phyloP scores from a whole-genome alignment of 2,329 filamentous ascomycete genomes.

The Neophaeococcomyces aloes region DNA sequence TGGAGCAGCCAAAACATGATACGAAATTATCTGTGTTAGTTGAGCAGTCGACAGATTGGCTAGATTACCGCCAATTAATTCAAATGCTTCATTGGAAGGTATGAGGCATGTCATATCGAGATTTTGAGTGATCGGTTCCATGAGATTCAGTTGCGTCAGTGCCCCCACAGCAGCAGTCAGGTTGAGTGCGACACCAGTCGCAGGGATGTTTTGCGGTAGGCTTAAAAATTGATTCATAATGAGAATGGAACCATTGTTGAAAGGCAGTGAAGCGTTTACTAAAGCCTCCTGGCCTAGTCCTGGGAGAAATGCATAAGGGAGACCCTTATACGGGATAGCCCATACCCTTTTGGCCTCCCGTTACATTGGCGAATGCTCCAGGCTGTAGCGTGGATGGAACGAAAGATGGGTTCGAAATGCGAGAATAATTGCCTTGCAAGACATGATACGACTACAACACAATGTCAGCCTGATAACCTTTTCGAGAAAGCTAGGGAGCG shows the following conservation, averaged over 20 bases:
- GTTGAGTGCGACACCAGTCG: slow-evolving; percentile 34
- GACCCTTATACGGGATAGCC: too few relatives aligned
- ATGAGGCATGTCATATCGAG: slow-evolving; percentile 54
- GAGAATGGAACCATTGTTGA: slow-evolving; percentile 42
- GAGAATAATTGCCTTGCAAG: slow-evolving; percentile 41
- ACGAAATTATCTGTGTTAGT: slow-evolving; percentile 46
- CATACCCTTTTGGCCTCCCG: slow-evolving; percentile 48
- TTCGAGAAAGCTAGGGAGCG: background rate
- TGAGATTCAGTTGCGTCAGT: slow-evolving; percentile 31
- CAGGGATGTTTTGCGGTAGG: slow-evolving; percentile 35
- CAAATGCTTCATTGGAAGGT: slow-evolving; percentile 52
- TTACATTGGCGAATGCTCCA: slow-evolving; percentile 45
- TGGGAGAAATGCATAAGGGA: slow-evolving; percentile 39
- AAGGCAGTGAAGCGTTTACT: slow-evolving; percentile 38
- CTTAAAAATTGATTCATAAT: slow-evolving; percentile 41
- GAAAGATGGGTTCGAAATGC: slow-evolving; percentile 30
- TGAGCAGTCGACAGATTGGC: slow-evolving; percentile 37
- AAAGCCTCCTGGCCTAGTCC: slow-evolving; percentile 42
- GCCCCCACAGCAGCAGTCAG: slow-evolving; percentile 40
- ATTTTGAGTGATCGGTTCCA: slow-evolving; percentile 13
- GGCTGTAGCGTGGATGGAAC: slow-evolving; percentile 41
- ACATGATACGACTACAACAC: slow-evolving; percentile 43
- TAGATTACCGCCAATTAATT: slow-evolving; percentile 45
- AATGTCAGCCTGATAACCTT: background rate
- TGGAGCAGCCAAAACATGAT: slow-evolving; percentile 50